These are phyloP conservation scores for Magnusiomyces magnusii DNA, from an alignment of 1,139 yeast genomes.

Conservation along the genomic window DNA sequence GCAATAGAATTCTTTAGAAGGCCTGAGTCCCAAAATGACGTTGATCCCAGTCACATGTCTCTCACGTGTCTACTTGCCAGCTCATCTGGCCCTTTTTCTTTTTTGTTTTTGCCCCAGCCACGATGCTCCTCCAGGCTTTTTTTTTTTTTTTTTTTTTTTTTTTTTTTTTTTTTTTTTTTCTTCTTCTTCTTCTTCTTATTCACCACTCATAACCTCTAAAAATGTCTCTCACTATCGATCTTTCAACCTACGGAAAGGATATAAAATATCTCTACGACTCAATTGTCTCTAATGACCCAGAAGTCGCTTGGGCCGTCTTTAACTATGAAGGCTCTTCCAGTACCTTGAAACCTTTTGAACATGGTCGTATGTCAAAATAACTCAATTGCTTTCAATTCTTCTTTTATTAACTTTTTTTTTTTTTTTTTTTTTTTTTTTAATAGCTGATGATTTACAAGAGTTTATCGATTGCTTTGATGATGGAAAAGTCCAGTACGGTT, in stretches of 20 bases:
- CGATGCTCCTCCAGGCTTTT: background rate
- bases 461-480: conserved; percentile 79
- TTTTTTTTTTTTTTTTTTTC: background rate
- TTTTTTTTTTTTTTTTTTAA: background rate
- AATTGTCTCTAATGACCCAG: conserved; percentile 38
- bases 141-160: too few relatives aligned
- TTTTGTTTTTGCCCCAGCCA: too few relatives aligned
- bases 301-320: conserved; percentile 38
- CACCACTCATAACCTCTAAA: background rate
- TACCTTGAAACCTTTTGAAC: conserved; percentile 31
- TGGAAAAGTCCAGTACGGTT: conserved; percentile 84
- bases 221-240: conserved; percentile 33
- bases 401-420: background rate
- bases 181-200: background rate
- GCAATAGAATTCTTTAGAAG: too few relatives aligned
- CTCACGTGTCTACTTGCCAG: background rate
- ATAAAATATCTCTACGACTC: conserved; percentile 36
- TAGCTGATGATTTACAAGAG: conserved; percentile 58
- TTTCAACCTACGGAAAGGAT: conserved; percentile 35
- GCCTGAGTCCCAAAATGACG: too few relatives aligned
- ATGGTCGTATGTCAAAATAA: conserved; percentile 26
- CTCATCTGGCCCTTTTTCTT: background rate
- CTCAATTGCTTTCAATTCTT: background rate
- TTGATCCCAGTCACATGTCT: too few relatives aligned
- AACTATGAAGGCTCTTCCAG: conserved; percentile 34